Percentiles rank a stretch among this genome's conserved stretches.
These are phyloP conservation scores for Ceratobasidium sp. DNA, from an alignment of 1,284 basidiomycete genomes.

Conservation along the genomic window DNA sequence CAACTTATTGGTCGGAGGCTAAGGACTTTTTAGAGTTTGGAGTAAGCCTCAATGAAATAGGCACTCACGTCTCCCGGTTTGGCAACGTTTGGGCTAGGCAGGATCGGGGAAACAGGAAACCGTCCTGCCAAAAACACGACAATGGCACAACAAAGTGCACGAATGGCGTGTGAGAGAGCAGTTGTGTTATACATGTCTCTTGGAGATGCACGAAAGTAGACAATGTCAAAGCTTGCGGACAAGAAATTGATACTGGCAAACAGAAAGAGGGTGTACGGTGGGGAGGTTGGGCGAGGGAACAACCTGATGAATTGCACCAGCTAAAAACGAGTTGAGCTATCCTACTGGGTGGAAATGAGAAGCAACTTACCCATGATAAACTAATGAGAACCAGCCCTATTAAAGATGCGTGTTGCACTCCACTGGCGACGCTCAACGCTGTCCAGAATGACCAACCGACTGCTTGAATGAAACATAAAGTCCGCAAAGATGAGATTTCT, in stretches of 20 bases:
- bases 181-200: constrained; percentile 9
- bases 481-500: constrained; percentile 45
- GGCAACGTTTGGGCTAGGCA: constrained; percentile 26
- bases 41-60: constrained; percentile 20
- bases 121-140: constrained; percentile 55
- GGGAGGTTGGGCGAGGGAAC: constrained; percentile 25
- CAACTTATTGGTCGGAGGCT: constrained; percentile 62
- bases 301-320: constrained; percentile 8
- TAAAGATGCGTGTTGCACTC: neutral
- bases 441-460: constrained; percentile 39
- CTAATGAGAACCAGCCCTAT: constrained; percentile 13
- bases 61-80: constrained; percentile 32
- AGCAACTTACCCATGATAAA: constrained; percentile 56
- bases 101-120: constrained; percentile 32
- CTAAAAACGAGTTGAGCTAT: neutral
- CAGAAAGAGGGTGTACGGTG: constrained; percentile 35
- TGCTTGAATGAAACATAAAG: constrained; percentile 41
- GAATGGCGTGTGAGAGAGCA: constrained; percentile 31
- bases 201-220: constrained; percentile 15
- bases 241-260: constrained; percentile 33
- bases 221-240: constrained; percentile 32
- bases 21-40: constrained; percentile 3
- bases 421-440: constrained; percentile 9
- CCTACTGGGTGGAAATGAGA: neutral
- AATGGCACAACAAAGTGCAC: constrained; percentile 25